A percentile compares a stretch with the other conserved stretches of the same genome.
Evolutionary conservation across 2,329 filamentous ascomycete species (phyloP).

Genomic region (Fusarium zealandicum): DNA sequence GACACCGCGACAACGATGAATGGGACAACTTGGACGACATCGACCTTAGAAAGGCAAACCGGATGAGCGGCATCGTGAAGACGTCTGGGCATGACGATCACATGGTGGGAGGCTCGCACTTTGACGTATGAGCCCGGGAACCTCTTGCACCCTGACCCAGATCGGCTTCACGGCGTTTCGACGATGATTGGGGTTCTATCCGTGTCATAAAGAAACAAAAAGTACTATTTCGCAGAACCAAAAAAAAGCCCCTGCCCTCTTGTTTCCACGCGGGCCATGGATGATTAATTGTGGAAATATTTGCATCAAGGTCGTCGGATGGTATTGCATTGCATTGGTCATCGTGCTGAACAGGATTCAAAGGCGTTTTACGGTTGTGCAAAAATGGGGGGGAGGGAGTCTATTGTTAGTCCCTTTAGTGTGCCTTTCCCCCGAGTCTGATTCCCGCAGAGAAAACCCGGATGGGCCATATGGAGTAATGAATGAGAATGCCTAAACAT

Average conservation of each 20-base stretch:
- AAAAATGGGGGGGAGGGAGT: slow-evolving; percentile 23
- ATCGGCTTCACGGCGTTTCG: slow-evolving; percentile 37
- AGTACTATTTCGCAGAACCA: slow-evolving; percentile 41
- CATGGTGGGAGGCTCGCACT: slow-evolving; percentile 68
- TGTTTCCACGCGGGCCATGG: slow-evolving; percentile 37
- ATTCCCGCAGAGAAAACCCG: slow-evolving; percentile 22
- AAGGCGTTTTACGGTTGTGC: slow-evolving; percentile 42
- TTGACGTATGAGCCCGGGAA: slow-evolving; percentile 62
- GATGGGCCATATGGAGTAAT: slow-evolving; percentile 32
- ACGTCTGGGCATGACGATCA: slow-evolving; percentile 66
- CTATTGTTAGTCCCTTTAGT: slow-evolving; percentile 13
- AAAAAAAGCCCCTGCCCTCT: slow-evolving; percentile 20
- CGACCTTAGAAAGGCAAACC: slow-evolving; percentile 59
- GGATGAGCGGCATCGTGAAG: slow-evolving; percentile 70
- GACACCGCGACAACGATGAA: slow-evolving; percentile 52
- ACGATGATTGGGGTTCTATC: slow-evolving; percentile 37
- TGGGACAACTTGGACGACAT: slow-evolving; percentile 67
- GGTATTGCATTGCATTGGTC: slow-evolving; percentile 43
- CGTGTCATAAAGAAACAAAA: slow-evolving; percentile 39
- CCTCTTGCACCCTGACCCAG: slow-evolving; percentile 26
- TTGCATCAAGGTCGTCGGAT: slow-evolving; percentile 40
- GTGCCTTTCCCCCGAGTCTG: slow-evolving; percentile 25
- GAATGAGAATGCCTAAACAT: slow-evolving; percentile 30
- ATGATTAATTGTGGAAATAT: slow-evolving; percentile 48
- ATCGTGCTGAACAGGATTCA: slow-evolving; percentile 38